Base-by-base conservation (phyloP, 2,329 filamentous ascomycete genomes). In the Beauveria rudraprayagi region DNA sequence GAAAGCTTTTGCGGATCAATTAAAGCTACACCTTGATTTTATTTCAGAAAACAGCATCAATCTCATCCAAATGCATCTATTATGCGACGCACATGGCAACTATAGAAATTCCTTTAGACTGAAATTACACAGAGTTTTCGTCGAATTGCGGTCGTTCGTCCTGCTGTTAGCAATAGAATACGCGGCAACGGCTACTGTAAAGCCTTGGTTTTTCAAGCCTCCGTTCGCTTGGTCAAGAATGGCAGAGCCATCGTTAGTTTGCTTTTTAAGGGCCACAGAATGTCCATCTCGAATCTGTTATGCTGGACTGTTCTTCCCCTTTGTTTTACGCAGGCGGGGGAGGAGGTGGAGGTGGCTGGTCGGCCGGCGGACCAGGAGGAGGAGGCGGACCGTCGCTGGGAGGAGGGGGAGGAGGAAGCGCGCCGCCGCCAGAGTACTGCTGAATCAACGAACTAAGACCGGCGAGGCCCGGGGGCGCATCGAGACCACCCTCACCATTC, bases 361-460 rank as follows among this genome's bases (percentile, higher is more conserved):
- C 80, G 61, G 81, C 80, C 37, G 82, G 81, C 24, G 83, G 81
- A 6, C 83, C 80, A 43, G 84, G 85, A 56, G 81, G 80, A 61
- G 80, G 77, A 26, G 79, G 71, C 48, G 75, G 57, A 37, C 57
- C 73, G 47, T 73, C 71, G 63, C 83, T 82, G 26, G 83, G 82
- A n/a, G 84, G 83, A 1, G 85, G 83, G 28, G 86, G 85, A 48
- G 83, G 83, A 61, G 80, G 78, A 43, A 76, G 77, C 46, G 72
- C 77, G 37, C 73, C 75, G 53, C 79, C 78, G 65, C 76, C 76
- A 44, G 82, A 78, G 64, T 84, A 90, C 68, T 87, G 86, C 72
- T 89, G 84, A 68, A 89, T 86, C 62, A 90, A 77, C 52, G 84
- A 83, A 69, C 82, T 86, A 63, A 88, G 77, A 46, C 83, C 84